These are phyloP conservation scores for Ganoderma lucidum DNA, from an alignment of 1,284 basidiomycete genomes.

Conservation along the genomic window DNA sequence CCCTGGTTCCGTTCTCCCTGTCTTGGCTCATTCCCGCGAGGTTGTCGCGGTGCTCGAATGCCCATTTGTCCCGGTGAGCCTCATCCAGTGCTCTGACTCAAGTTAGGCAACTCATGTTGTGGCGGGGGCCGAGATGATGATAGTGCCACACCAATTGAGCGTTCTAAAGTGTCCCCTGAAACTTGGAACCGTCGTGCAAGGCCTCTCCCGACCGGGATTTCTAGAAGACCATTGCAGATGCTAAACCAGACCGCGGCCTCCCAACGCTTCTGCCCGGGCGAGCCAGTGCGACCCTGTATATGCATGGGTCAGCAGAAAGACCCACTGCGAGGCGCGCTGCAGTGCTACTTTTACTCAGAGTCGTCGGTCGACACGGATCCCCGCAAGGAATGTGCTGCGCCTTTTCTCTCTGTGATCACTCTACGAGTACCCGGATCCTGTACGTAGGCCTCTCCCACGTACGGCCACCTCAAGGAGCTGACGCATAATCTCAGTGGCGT, in stretches of 20 bases:
- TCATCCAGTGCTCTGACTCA: not conserved
- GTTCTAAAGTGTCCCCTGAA: not conserved
- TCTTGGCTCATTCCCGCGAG: not conserved
- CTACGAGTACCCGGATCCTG: not conserved
- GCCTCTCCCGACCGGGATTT: not conserved
- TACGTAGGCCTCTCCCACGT: not conserved
- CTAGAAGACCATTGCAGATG: not conserved
- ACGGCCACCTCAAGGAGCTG: not conserved
- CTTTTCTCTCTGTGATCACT: not conserved
- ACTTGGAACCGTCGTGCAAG: not conserved
- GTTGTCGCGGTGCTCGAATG: not conserved
- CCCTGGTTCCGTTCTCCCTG: not conserved
- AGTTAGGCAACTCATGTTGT: not conserved
- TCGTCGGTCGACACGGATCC: not conserved
- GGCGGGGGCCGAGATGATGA: not conserved
- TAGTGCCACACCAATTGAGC: not conserved
- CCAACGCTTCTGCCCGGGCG: not conserved
- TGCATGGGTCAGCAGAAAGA: not conserved
- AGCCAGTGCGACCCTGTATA: not conserved
- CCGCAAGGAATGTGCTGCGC: not conserved
- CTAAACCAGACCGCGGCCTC: not conserved
- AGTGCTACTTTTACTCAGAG: not conserved
- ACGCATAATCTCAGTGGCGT: not conserved
- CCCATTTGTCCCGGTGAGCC: not conserved
- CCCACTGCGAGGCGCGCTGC: not conserved